Evolutionary conservation across 805 yeast species (phyloP).

Genomic region (Cyberlindnera mycetangii): DNA sequence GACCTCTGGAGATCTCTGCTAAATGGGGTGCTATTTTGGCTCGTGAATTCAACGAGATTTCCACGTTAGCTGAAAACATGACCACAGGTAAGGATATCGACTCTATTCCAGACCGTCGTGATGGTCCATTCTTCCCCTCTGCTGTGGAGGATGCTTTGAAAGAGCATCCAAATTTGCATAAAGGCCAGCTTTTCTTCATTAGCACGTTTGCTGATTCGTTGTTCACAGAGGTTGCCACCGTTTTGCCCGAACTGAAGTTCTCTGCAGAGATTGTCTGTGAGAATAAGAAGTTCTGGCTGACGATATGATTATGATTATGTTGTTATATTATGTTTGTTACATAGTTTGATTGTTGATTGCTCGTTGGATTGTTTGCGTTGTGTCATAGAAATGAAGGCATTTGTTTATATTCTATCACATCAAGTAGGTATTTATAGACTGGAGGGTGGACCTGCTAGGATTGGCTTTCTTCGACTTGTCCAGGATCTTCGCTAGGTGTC

Average conservation of each 20-base stretch:
- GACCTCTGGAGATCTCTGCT: conserved; percentile 71
- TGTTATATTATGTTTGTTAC: not conserved
- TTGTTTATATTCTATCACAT: conserved; percentile 33
- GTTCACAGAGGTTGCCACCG: conserved; percentile 59
- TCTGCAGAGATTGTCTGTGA: conserved; percentile 19
- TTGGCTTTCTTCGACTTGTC: conserved; percentile 52
- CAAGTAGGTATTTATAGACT: conserved; percentile 59
- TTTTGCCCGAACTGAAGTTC: conserved; percentile 60
- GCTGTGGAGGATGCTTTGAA: conserved; percentile 42
- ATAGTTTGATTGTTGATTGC: no score
- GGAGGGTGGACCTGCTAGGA: conserved; percentile 77
- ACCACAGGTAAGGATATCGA: conserved; percentile 25
- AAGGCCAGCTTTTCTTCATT: conserved; percentile 82
- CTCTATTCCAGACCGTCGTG: conserved; percentile 17
- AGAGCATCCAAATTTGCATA: conserved; percentile 49
- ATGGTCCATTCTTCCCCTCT: conserved; percentile 32
- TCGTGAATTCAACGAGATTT: conserved; percentile 72
- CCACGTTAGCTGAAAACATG: conserved; percentile 44
- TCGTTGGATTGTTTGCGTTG: no score
- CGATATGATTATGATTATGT: not conserved
- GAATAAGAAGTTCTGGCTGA: conserved; percentile 14
- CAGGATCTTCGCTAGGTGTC: conserved; percentile 51
- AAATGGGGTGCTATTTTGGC: conserved; percentile 86
- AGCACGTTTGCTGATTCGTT: conserved; percentile 75
- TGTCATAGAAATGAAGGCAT: not conserved